Base-by-base conservation (phyloP, 2,329 filamentous ascomycete genomes). In the Cladorrhinum sp. region DNA sequence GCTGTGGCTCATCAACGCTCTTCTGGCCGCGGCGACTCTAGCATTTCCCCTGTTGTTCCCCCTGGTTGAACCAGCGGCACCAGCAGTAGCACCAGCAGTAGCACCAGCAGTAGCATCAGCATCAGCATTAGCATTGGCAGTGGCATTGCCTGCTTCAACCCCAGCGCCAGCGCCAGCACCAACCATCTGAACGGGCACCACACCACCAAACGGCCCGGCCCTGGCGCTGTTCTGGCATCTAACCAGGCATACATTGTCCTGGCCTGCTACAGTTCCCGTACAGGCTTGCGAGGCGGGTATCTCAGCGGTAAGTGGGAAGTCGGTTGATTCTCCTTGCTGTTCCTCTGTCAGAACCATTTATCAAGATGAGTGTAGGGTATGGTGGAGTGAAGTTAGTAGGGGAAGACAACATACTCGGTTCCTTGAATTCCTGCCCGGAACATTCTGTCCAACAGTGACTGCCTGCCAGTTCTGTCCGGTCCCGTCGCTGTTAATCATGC, bases 401-500 rank as follows among this genome's bases (percentile, higher is more conserved):
- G n/a, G n/a, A 22, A 23, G 38, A 12, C 20, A 8, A 68, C 69
- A 65, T 70, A 67, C 72, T 50, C 73, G 70, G 71, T 81, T 81
- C 53, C 81, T 77, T 57, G 78, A 79, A 65, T 78, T 79, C 59
- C 77, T 73, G 59, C 83, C 83, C 1, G 78, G 79, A 2, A 83
- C 77, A 63, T 82, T 81, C 60, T 76, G 75, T 23, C 81, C 82
- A 57, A 88, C 85, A 32, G 79, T 73, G 70, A 85, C 81, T 62
- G 80, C 73, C 22, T 74, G 70, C 79, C 83, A 87, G 64, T 75
- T 71, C 52, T 76, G 69, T 23, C 79, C 85, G 3, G 84, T 85
- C 59, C 77, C 86, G 60, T 85, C 84, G 58, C 77, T 72, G 68
- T 87, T 86, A 70, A 88, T 85, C 78, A 85, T 85, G 76, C 85